These are phyloP conservation scores for Diaporthe citri DNA, from an alignment of 2,329 filamentous ascomycete species.

Conservation along the genomic window DNA sequence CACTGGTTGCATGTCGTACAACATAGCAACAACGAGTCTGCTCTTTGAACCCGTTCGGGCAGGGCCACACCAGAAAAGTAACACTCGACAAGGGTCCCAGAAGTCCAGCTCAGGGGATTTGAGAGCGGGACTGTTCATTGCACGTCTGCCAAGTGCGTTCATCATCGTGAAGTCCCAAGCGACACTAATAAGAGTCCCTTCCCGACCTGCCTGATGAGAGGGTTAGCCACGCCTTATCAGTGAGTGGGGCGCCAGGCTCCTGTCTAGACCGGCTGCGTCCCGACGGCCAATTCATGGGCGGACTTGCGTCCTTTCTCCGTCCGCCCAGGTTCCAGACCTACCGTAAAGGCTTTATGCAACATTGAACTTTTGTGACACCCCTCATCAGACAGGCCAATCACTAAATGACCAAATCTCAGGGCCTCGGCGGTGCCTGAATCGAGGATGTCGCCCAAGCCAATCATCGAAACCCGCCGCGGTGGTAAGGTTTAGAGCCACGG, in stretches of 20 bases:
- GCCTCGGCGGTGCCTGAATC: constrained; percentile 4
- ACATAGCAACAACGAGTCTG: not conserved
- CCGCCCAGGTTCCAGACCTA: constrained; percentile 23
- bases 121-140: not conserved
- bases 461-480: constrained; percentile 28
- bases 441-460: constrained; percentile 10
- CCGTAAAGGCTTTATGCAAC: not conserved
- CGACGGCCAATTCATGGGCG: not conserved
- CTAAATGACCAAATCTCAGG: constrained; percentile 20
- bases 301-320: not conserved
- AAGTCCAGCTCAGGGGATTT: not conserved
- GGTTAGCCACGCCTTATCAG: constrained; percentile 10
- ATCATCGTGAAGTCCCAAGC: not conserved
- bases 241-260: constrained; percentile 20
- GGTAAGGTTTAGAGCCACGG: constrained; percentile 12
- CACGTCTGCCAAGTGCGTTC: not conserved
- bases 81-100: not conserved
- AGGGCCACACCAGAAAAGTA: not conserved
- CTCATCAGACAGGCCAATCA: constrained; percentile 10
- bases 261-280: constrained; percentile 5
- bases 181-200: not conserved
- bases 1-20: not conserved
- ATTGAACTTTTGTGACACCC: constrained; percentile 9
- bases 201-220: constrained; percentile 24
- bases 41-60: not conserved